Base-by-base conservation (phyloP, 768 basidiomycete species). In the Boletellus ananas region DNA sequence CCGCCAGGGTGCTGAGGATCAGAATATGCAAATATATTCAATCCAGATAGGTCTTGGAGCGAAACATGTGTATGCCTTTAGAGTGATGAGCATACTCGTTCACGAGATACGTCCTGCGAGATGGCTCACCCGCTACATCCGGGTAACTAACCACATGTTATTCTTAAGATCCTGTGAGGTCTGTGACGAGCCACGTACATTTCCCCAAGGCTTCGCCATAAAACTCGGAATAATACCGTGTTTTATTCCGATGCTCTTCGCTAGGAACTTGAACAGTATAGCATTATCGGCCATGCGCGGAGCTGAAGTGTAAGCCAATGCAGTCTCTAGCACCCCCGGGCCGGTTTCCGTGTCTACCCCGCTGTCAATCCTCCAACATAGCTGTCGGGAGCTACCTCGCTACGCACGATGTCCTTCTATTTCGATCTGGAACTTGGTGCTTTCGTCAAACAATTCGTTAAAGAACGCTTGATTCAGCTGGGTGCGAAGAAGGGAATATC, bases 121-220 rank as follows among this genome's bases (percentile, higher is more conserved):
- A 31, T 33, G 27, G 60, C 77, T 55, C 38, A 90, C 92, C 95
- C 96, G 56, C 92, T 94, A 65, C 92, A 94, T 3, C 96, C 96
- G 33, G 96, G 94, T 56, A 97, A 80, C 89, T 96, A 58, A 35
- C 10, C 9, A 34, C 11, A 31, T 23, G 49, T 55, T 33, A 44
- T 40, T 29, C 46, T 27, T 8, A 27, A 50, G 38, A 61, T 31
- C 42, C 42, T 23, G 31, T 17, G 31, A 34, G 36, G 16, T 47
- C 6, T 27, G 6, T 34, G 25, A 20, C 3, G 42, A 49, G 8
- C 31, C 12, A 73, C 86, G 63, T 62, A 94, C 93, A 61, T 91
- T 84, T 29, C 84, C 85, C 89, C 91, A 96, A 21, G 94, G 94
- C 61, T 97, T 97, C 0, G 94, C 94, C 95, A 97, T 98, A 70